Conservation (phyloP, 352 stramenopile genomes). For the Globisporangium recalcitrans region DNA sequence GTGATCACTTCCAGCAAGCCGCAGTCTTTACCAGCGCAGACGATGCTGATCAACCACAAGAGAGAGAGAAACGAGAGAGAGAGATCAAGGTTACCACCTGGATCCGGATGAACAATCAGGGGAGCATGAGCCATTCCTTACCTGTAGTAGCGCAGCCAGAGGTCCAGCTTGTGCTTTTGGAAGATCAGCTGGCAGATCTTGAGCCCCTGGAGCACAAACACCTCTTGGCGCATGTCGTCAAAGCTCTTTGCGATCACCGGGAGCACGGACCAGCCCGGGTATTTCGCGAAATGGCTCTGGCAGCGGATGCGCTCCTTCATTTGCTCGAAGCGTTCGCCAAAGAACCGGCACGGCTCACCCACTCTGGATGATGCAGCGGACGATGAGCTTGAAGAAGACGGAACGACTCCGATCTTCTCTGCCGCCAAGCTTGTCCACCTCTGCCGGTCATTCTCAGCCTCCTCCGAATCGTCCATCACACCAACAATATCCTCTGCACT, state of each 20-base stretch:
- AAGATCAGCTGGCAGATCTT: constrained; percentile 92
- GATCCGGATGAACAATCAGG: background rate
- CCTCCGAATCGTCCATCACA: background rate
- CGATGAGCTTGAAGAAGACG: background rate
- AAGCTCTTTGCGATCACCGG: constrained; percentile 97
- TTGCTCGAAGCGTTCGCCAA: constrained; percentile 86
- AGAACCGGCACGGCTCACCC: constrained; percentile 31
- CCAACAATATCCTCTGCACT: constrained; percentile 26
- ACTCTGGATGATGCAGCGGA: constrained; percentile 17
- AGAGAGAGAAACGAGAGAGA: background rate
- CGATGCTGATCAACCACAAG: constrained; percentile 51
- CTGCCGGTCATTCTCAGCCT: background rate
- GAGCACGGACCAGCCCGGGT: constrained; percentile 81
- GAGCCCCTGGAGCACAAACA: constrained; percentile 95
- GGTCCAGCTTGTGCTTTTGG: constrained; percentile 76
- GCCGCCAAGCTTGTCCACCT: constrained; percentile 12
- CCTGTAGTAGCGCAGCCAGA: constrained; percentile 93
- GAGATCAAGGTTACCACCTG: background rate
- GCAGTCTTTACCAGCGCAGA: constrained; percentile 89
- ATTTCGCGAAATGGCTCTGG: constrained; percentile 57
- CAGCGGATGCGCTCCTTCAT: constrained; percentile 82
- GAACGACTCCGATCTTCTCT: background rate
- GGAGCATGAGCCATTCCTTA: constrained; percentile 3
- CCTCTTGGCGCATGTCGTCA: constrained; percentile 96
- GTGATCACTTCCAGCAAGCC: constrained; percentile 94